Percentiles rank a stretch among this genome's conserved stretches.
These are phyloP conservation scores for Cyathus striatus DNA, from an alignment of 768 basidiomycete species.

Conservation along the genomic window DNA sequence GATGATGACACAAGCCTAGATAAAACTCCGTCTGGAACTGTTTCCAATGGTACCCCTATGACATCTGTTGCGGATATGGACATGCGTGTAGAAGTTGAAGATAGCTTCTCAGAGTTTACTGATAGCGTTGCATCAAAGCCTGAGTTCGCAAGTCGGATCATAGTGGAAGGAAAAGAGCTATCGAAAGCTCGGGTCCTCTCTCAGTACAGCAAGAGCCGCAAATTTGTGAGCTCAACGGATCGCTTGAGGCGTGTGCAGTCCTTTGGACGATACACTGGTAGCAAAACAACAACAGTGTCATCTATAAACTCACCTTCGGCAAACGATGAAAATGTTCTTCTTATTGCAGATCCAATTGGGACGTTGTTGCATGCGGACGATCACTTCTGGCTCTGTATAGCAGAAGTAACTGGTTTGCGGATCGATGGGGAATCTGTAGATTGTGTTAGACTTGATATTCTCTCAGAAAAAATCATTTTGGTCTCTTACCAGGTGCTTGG, in stretches of 20 bases:
- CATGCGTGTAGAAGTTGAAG: no score
- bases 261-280: slow-evolving; percentile 6
- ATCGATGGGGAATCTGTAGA: slow-evolving; percentile 12
- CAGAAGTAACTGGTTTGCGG: slow-evolving; percentile 17
- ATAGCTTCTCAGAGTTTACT: slow-evolving; percentile 9
- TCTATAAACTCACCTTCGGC: background rate
- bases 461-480: slow-evolving; percentile 11
- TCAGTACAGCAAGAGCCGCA: slow-evolving; percentile 8
- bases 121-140: no score
- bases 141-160: background rate
- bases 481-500: slow-evolving; percentile 18
- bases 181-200: slow-evolving; percentile 8
- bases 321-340: slow-evolving; percentile 5
- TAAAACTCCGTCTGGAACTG: slow-evolving; percentile 2
- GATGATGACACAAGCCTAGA: slow-evolving; percentile 16
- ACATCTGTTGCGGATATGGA: slow-evolving; percentile 2
- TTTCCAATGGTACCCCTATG: no score
- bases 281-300: background rate
- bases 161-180: slow-evolving; percentile 4
- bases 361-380: slow-evolving; percentile 15
- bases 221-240: slow-evolving; percentile 11
- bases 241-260: slow-evolving; percentile 11
- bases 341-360: slow-evolving; percentile 18
- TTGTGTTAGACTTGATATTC: slow-evolving; percentile 9
- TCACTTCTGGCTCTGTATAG: slow-evolving; percentile 19